Evolutionary conservation across 495 filamentous ascomycete species (phyloP).

Genomic region (Xeromyces bisporus): DNA sequence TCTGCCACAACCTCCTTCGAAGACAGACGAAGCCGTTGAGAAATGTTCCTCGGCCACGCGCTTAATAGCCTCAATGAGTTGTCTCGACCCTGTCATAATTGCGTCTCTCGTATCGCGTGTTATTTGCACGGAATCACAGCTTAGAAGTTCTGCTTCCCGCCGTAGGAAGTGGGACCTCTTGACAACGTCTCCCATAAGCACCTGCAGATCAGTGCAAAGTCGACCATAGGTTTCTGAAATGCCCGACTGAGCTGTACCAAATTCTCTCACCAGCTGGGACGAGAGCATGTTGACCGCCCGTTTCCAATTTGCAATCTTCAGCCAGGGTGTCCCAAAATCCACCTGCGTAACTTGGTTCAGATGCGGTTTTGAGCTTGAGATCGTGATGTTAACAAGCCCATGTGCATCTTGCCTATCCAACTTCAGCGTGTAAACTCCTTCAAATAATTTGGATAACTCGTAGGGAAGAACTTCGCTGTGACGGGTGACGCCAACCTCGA

Average conservation of each 20-base stretch:
- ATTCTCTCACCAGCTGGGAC: slow-evolving; percentile 25
- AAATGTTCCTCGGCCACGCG: slow-evolving; percentile 22
- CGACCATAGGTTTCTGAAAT: slow-evolving; percentile 26
- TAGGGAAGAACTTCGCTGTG: slow-evolving; percentile 25
- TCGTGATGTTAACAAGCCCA: slow-evolving; percentile 38
- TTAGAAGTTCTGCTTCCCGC: slow-evolving; percentile 15
- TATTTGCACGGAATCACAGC: slow-evolving; percentile 10
- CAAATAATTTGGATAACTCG: slow-evolving; percentile 35
- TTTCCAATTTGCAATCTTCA: slow-evolving; percentile 41
- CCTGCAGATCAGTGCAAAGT: slow-evolving; percentile 33
- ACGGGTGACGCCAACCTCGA: slow-evolving; percentile 35
- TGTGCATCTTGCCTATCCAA: slow-evolving; percentile 41
- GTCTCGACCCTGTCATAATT: slow-evolving; percentile 20
- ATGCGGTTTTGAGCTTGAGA: slow-evolving; percentile 34
- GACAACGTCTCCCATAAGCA: slow-evolving; percentile 30
- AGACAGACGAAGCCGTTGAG: slow-evolving; percentile 13
- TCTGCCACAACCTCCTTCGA: slow-evolving; percentile 14
- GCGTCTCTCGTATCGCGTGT: slow-evolving; percentile 9
- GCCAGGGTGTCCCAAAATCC: slow-evolving; percentile 46
- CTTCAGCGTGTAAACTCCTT: slow-evolving; percentile 41
- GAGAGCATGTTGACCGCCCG: slow-evolving; percentile 27
- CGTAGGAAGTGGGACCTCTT: slow-evolving; percentile 24
- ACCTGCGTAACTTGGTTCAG: slow-evolving; percentile 35
- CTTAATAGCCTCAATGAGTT: slow-evolving; percentile 19
- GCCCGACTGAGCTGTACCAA: slow-evolving; percentile 27